A percentile compares a stretch with the other conserved stretches of the same genome.
Evolutionary conservation across 169 alveolate genomes (phyloP).

Genomic region (Cryptosporidium meleagridis): DNA sequence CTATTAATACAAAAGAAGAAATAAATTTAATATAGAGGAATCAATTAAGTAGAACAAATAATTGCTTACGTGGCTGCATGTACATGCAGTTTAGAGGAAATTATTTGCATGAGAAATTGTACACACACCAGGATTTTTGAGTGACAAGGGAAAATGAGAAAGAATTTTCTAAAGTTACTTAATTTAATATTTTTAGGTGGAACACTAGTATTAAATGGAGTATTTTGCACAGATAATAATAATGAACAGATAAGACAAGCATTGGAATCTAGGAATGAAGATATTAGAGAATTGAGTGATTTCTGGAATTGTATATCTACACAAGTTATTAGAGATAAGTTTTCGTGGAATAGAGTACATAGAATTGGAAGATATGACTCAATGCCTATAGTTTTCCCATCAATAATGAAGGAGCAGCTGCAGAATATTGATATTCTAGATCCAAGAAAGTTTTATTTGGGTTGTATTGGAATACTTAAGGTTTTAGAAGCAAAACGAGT

Average conservation of each 20-base stretch:
- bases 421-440: conserved; percentile 25
- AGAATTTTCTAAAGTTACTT: background rate
- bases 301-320: conserved; percentile 53
- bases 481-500: conserved; percentile 18
- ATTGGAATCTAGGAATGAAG: conserved; percentile 44
- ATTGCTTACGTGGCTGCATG: conserved; percentile 21
- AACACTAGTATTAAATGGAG: background rate
- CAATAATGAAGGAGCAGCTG: background rate
- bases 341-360: conserved; percentile 58
- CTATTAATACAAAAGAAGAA: no score
- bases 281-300: conserved; percentile 31
- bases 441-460: conserved; percentile 66
- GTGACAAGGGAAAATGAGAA: background rate
- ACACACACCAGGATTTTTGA: background rate
- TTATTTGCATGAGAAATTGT: background rate
- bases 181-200: background rate
- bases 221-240: background rate
- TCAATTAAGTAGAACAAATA: background rate
- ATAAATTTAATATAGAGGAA: background rate
- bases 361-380: conserved; percentile 53
- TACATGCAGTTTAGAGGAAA: background rate
- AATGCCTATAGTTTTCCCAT: conserved; percentile 63
- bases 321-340: conserved; percentile 57
- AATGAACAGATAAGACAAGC: conserved; percentile 65
- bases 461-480: conserved; percentile 28